Percentiles rank a stretch among this genome's conserved stretches.
Conservation (phyloP, 306 rosid genomes). For the Prunus dulcis region DNA sequence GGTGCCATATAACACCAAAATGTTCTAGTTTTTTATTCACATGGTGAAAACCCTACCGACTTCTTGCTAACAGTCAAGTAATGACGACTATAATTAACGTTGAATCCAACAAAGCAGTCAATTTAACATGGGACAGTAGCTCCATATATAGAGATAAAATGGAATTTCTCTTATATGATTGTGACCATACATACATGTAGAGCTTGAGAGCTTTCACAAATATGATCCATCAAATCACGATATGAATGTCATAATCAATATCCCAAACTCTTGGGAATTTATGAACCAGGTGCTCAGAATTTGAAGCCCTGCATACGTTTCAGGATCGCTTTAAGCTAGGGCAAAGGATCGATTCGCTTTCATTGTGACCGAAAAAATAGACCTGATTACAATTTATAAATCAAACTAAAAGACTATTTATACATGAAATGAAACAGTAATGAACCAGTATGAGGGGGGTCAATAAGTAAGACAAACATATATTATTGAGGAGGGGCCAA, state of each 20-base stretch:
- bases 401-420: too few species aligned
- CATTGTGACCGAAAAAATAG: too few species aligned
- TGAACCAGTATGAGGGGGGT: too few species aligned
- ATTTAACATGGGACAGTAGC: too few species aligned
- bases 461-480: too few species aligned
- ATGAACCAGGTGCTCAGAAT: neutral
- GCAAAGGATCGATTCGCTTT: too few species aligned
- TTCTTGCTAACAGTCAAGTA: neutral
- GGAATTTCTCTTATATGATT: neutral
- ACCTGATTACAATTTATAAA: too few species aligned
- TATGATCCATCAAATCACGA: neutral
- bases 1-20: neutral
- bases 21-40: neutral
- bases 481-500: too few species aligned
- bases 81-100: neutral
- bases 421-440: too few species aligned
- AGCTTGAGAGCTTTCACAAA: neutral
- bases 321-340: too few species aligned
- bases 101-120: neutral
- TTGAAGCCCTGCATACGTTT: too few species aligned
- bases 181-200: neutral
- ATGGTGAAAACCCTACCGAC: neutral
- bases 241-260: neutral
- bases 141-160: neutral
- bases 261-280: neutral